A percentile compares a stretch with the other conserved stretches of the same genome.
These are phyloP conservation scores for Solanum raphanifolium DNA, from an alignment of 257 asterid genomes.

Conservation along the genomic window DNA sequence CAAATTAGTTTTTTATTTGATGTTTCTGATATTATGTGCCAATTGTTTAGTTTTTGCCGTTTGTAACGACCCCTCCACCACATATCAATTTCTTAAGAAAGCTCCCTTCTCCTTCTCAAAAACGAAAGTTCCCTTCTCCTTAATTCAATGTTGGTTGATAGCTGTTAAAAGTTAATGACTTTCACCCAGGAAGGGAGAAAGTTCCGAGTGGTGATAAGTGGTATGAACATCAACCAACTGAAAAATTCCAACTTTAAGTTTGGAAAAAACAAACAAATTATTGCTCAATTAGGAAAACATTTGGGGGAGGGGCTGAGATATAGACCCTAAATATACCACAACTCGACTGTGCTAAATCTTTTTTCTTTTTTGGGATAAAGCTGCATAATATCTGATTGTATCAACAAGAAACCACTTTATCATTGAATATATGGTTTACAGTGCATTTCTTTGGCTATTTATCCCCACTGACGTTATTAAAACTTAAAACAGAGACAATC, in stretches of 20 bases:
- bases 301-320: not conserved
- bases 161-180: not conserved
- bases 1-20: not conserved
- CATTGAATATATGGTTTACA: not conserved
- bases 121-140: not conserved
- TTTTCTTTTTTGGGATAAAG: not conserved
- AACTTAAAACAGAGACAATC: constrained; percentile 47
- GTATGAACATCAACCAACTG: not conserved
- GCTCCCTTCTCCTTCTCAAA: not conserved
- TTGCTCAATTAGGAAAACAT: not conserved
- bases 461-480: not conserved
- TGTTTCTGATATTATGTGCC: not conserved
- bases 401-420: not conserved
- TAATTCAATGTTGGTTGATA: not conserved
- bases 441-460: not conserved
- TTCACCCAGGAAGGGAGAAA: not conserved
- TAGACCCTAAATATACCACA: not conserved
- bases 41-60: not conserved
- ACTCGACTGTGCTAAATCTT: not conserved
- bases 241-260: not conserved
- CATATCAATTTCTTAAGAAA: not conserved
- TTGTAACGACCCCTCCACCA: not conserved
- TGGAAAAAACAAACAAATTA: not conserved
- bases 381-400: not conserved
- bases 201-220: not conserved